Evolutionary conservation across 305 asterid species (phyloP).

Genomic region (Rubia tinctorum): DNA sequence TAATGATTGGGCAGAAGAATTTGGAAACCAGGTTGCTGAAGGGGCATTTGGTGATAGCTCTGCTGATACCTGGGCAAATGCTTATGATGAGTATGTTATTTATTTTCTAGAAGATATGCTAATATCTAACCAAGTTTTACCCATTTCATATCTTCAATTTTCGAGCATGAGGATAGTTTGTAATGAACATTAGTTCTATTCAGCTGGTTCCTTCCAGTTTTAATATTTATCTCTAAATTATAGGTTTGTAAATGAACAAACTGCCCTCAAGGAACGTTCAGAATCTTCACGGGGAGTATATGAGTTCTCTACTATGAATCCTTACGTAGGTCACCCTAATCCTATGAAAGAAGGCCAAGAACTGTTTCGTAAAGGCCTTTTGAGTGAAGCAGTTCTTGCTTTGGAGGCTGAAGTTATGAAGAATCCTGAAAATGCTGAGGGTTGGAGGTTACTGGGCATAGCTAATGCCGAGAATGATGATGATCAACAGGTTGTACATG

Average conservation of each 20-base stretch:
- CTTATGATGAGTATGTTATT: constrained; percentile 91
- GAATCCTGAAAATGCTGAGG: constrained; percentile 97
- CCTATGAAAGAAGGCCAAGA: constrained; percentile 99
- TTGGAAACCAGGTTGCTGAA: constrained; percentile 90
- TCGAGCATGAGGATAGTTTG: neutral
- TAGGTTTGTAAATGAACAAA: constrained; percentile 78
- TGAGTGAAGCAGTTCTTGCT: constrained; percentile 99
- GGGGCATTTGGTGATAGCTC: constrained; percentile 77
- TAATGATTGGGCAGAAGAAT: constrained; percentile 93
- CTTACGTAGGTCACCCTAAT: constrained; percentile 97
- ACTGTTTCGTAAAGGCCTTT: constrained; percentile 95
- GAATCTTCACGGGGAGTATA: constrained; percentile 72
- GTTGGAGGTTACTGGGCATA: constrained; percentile 98
- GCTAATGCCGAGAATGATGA: constrained; percentile 99
- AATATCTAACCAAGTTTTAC: neutral
- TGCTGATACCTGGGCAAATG: constrained; percentile 89
- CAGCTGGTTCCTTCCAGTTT: neutral
- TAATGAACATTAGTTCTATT: neutral
- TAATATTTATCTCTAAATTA: constrained; percentile 11
- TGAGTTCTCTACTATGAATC: constrained; percentile 93
- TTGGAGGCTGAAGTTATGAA: constrained; percentile 99
- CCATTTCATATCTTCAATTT: neutral
- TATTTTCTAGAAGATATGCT: constrained; percentile 7
- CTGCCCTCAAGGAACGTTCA: constrained; percentile 55
- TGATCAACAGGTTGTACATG: constrained; percentile 77